Evolutionary conservation across 176 grass and related monocot genomes (phyloP), one percentile per base, ranked within the genome.

Genomic region (Thalia dealbata): DNA sequence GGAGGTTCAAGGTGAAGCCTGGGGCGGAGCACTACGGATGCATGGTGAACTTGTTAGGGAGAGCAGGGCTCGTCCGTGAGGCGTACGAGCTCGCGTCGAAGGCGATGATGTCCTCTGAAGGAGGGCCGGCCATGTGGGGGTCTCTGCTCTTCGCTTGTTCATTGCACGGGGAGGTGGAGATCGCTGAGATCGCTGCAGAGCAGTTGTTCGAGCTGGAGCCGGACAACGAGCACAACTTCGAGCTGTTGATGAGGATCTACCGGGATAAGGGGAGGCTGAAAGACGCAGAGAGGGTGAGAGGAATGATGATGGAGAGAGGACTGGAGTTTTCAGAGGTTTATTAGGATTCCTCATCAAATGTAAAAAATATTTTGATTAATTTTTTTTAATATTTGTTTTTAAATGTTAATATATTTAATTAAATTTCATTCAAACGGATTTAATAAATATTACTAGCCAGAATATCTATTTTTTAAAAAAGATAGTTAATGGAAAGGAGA

Each of bases 31-130:
- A 92, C 26, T 84, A 35, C 44, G 65, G 68, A 9, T 80, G 50
- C 60, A 61, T 84, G 56, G 86, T 85, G 41, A 84, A 86, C 83
- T 86, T 92, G 86, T 81, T 89, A 38, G 76, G 75, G 10, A 86
- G 76, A 50, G 79, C 75, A 10, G 86, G 86, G 61, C 69, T 75
- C 61, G 11, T 84, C 14, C 55, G 73, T 3, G 81, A 86, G 56
- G 90, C 90, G 24, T 84, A 78, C 10, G 69, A 86, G 19, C 54
- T 92, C 8, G 14, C 79, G 55, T 73, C 78, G 1, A 82, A 78
- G 41, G 59, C 48, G n/a, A 76, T 43, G n/a, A 76, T 43, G 61
- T 28, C 52, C 30, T 82, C 79, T 27, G 50, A 73, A 10, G 76
- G 71, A 3, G 89, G 83, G 6, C 79, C 78, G 8, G 76, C 61